Evolutionary conservation across 1,284 basidiomycete species (phyloP).

Genomic region (Microbotryum intermedium): DNA sequence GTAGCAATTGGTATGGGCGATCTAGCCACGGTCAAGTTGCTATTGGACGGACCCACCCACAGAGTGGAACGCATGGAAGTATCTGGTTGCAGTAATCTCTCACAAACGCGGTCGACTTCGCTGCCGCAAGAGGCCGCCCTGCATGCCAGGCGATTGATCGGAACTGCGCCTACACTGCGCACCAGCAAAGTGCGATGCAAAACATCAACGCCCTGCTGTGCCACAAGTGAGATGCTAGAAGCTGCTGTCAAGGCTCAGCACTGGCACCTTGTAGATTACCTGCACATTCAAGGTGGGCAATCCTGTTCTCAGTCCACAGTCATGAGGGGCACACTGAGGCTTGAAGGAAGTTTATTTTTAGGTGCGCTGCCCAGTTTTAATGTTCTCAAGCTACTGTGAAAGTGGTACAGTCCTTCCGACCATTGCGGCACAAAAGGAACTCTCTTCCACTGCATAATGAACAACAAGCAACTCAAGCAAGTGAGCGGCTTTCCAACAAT

Average conservation of each 20-base stretch:
- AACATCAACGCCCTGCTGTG: conserved; percentile 6
- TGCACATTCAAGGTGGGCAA: conserved; percentile 12
- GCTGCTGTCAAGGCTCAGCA: conserved; percentile 23
- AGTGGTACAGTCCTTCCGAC: too few species aligned
- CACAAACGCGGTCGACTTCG: not conserved
- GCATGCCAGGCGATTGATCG: not conserved
- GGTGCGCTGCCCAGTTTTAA: conserved; percentile 11
- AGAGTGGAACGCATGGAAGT: not conserved
- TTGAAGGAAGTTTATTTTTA: not conserved
- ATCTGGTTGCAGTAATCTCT: not conserved
- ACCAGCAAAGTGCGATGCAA: conserved; percentile 7
- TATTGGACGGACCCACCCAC: conserved; percentile 54
- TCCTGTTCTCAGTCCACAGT: too few species aligned
- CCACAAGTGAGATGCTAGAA: conserved; percentile 26
- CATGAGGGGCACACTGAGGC: not conserved
- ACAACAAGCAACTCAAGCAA: too few species aligned
- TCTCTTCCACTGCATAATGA: too few species aligned
- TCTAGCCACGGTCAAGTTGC: conserved; percentile 56
- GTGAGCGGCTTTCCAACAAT: too few species aligned
- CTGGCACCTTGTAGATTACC: conserved; percentile 26
- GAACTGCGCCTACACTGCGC: not conserved
- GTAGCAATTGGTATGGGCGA: conserved; percentile 65
- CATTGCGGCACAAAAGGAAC: too few species aligned
- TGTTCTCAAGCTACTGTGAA: conserved; percentile 10
- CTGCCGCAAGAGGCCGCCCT: too few species aligned